A percentile compares a stretch with the other conserved stretches of the same genome.
Evolutionary conservation across 2,329 filamentous ascomycete species (phyloP).

Genomic region (Aspergillus intermedius): DNA sequence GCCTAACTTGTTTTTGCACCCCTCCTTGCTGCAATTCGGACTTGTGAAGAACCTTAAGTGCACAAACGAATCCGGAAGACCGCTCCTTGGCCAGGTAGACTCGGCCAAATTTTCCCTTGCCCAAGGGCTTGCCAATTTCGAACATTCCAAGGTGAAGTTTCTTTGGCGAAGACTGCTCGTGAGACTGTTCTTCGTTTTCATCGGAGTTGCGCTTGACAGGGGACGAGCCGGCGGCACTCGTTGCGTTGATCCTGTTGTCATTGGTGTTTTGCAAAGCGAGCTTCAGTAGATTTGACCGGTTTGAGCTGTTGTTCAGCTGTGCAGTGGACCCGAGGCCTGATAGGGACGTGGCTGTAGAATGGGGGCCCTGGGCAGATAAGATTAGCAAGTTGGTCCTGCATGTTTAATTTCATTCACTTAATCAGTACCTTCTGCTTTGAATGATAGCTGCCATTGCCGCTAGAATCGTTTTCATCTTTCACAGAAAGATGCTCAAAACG

Average conservation of each 20-base stretch:
- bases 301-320: constrained; percentile 44
- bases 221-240: constrained; percentile 49
- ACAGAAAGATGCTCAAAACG: constrained; percentile 87
- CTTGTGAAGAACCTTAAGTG: constrained; percentile 81
- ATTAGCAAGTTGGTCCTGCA: constrained; percentile 14
- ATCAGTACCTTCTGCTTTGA: constrained; percentile 68
- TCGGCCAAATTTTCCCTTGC: constrained; percentile 81
- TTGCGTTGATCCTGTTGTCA: constrained; percentile 48
- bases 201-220: constrained; percentile 57
- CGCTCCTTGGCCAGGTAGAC: constrained; percentile 81
- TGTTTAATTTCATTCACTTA: neutral
- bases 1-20: constrained; percentile 79
- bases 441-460: constrained; percentile 50
- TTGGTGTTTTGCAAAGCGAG: constrained; percentile 74
- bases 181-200: constrained; percentile 38
- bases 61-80: constrained; percentile 73
- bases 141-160: constrained; percentile 89
- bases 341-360: constrained; percentile 38
- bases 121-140: constrained; percentile 78
- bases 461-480: constrained; percentile 74
- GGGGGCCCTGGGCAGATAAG: constrained; percentile 33
- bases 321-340: constrained; percentile 42
- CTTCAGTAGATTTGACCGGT: constrained; percentile 78
- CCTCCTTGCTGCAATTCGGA: constrained; percentile 70
- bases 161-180: constrained; percentile 51